Base-by-base conservation (phyloP, 2,329 filamentous ascomycete genomes). In the Beauveria australis region DNA sequence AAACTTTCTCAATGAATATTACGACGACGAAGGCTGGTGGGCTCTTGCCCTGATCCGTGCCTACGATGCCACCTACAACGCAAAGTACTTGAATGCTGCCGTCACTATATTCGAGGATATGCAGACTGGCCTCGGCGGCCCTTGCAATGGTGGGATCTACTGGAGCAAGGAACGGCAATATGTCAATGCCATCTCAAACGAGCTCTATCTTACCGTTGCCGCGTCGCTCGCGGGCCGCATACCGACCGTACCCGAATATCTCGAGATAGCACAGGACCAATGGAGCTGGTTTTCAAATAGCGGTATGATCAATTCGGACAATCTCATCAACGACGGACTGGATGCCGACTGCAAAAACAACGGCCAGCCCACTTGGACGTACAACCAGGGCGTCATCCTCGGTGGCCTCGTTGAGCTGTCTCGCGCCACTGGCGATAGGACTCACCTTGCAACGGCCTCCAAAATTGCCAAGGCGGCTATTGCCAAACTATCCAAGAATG, bases 1-100 rank as follows among this genome's bases (percentile, higher is more conserved):
- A 4, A 68, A 75, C 59, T 83, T 81, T 66, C 69, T 79, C 60
- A 81, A 83, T 62, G 76, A 78, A 7, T 84, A 72, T 62, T 84
- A 83, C 64, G 84, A 87, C 63, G 84, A 86, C 66, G 80, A 83
- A 67, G 78, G 81, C n/a, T 86, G 84, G 84, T 87, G 84, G 84
- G 82, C 79, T 10, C 74, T 86, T 61, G 83, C 76, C 19, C 79
- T 83, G 75, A 80, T 86, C 58, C 77, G 79, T 26, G 74, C 80
- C 5, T 84, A 77, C 66, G 84, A 87, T 66, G 72, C 82, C 18
- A 83, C 82, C 0, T 71, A 74, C 3, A 73, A 85, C 49, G 41
- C 64, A 2, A 74, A 75, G n/a, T 87, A 83, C 64, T 78, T 87
- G 44, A 68, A 81, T 52, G 75, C 77, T 6, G 81, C 83, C 9